Base-by-base conservation (phyloP, 1,139 yeast species). In the Candida sp. region DNA sequence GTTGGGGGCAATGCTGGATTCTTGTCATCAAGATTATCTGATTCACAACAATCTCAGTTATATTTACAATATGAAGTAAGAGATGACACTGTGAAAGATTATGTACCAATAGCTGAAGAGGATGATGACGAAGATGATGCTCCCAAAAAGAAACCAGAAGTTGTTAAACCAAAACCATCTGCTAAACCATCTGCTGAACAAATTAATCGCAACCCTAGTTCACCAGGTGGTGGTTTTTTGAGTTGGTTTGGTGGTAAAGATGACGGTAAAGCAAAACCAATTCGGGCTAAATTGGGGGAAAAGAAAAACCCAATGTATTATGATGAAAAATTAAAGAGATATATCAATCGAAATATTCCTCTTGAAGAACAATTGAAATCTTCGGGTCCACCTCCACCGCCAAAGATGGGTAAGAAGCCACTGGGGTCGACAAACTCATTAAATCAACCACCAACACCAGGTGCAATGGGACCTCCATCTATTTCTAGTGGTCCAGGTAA, bases 211-310 rank as follows among this genome's bases (percentile, higher is more conserved):
- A 49, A 52, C 32, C 43, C 40, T 33, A 34, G 34, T 11, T 22
- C 43, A 21, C 27, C 40, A 21, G 22, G 40, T 15, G 56, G 51
- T 39, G 65, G 82, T 9, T 81, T 84, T 84, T 72, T 79, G 53
- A 67, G 75, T 15, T 78, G 82, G 75, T 63, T 73, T 23, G 53
- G 57, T 35, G 19, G 34, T 11, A 68, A 64, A 42, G 68, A 70
- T 41, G 79, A 81, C 43, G 84, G 82, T 40, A 84, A 80, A 45
- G 85, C 87, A 35, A 87, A 86, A 58, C 87, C 95, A 1, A 75
- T 82, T 47, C 79, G 81, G 53, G 98, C 97, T 30, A 90, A 93
- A 55, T 68, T 93, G 49, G 99, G 99, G 7, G 90, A 87, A 45
- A 79, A 82, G 50, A 46, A 40, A n/a, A 86, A 75, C 57, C 72